A percentile compares a stretch with the other conserved stretches of the same genome.
Conservation (phyloP, 352 stramenopile genomes). For the Globisporangium echinulatum region DNA sequence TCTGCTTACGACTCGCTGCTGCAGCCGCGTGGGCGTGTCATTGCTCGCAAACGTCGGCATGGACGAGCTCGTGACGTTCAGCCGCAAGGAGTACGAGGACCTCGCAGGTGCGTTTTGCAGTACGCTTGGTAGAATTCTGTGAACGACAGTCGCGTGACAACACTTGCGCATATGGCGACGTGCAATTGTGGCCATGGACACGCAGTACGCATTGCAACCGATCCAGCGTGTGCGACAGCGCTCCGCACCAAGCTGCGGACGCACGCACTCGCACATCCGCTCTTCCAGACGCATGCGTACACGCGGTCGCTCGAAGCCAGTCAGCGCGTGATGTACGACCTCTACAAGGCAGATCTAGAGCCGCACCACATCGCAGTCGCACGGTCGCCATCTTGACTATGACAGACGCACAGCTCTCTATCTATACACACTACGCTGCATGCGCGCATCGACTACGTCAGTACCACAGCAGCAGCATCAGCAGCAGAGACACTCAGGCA, state of each 20-base stretch:
- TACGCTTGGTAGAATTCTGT: too few relatives aligned
- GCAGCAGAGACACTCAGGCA: background rate
- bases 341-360: slow-evolving; percentile 16
- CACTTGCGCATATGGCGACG: too few relatives aligned
- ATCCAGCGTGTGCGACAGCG: slow-evolving; percentile 9
- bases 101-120: slow-evolving; percentile 25
- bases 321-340: slow-evolving; percentile 31
- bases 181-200: background rate
- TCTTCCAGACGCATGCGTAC: slow-evolving; percentile 35
- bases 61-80: slow-evolving; percentile 31
- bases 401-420: background rate
- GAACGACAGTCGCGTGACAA: background rate
- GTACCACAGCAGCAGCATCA: background rate
- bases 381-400: background rate
- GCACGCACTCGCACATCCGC: slow-evolving; percentile 10
- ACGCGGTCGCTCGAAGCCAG: slow-evolving; percentile 30
- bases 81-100: slow-evolving; percentile 40
- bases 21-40: slow-evolving; percentile 45
- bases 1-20: background rate
- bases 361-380: slow-evolving; percentile 26
- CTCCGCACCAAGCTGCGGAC: slow-evolving; percentile 20
- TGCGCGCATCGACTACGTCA: background rate
- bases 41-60: slow-evolving; percentile 34
- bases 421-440: background rate
- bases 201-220: slow-evolving; percentile 27